Evolutionary conservation across 2,329 filamentous ascomycete species (phyloP).

Genomic region (Venturia carpophila): DNA sequence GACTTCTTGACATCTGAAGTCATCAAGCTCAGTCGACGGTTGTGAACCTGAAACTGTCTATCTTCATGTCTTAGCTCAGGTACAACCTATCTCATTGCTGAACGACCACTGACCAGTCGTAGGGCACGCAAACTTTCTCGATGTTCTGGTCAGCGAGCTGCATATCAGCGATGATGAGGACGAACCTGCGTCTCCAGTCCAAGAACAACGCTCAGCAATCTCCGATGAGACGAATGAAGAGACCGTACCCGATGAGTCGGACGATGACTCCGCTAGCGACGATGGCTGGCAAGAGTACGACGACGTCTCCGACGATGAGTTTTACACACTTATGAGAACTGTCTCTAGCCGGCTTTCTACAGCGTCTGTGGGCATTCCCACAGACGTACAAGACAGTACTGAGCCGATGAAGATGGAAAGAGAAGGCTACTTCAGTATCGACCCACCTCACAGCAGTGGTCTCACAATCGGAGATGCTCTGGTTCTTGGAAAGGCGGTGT

Average conservation of each 20-base stretch:
- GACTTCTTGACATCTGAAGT: too few species aligned
- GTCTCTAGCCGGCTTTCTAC: neutral
- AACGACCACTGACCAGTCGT: neutral
- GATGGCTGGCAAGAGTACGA: constrained; percentile 16
- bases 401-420: neutral
- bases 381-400: neutral
- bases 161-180: constrained; percentile 3
- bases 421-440: constrained; percentile 6
- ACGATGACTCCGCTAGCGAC: neutral
- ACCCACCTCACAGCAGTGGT: neutral
- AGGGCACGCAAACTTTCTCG: constrained; percentile 17
- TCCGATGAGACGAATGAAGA: neutral
- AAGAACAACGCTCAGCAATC: neutral
- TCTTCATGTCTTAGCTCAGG: neutral
- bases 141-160: constrained; percentile 15
- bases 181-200: neutral
- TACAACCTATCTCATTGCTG: neutral
- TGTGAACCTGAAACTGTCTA: neutral
- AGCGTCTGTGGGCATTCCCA: neutral
- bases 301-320: constrained; percentile 12
- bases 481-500: neutral
- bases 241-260: neutral
- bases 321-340: constrained; percentile 13
- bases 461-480: neutral
- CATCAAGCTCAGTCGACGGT: too few species aligned